phyloP scores from a whole-genome alignment of 2,329 filamentous ascomycete species.

The Aspergillus udagawae region DNA sequence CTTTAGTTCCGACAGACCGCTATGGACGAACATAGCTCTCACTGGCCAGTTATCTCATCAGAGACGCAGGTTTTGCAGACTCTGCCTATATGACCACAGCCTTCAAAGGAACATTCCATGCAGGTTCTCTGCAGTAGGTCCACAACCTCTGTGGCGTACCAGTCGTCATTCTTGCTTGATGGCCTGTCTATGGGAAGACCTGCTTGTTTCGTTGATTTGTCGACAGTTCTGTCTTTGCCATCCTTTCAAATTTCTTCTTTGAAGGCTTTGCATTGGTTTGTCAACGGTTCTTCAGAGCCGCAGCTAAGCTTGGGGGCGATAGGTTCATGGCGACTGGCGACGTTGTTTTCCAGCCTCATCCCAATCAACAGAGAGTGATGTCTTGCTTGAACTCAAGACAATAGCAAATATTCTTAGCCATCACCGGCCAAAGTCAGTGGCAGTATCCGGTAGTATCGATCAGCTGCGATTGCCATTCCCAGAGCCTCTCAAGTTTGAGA shows the following conservation, averaged over 20 bases:
- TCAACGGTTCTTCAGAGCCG: not conserved
- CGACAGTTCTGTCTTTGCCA: not conserved
- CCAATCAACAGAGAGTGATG: too few relatives aligned
- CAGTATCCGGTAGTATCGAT: not conserved
- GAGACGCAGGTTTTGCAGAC: constrained; percentile 6
- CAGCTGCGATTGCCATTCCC: not conserved
- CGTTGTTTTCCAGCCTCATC: not conserved
- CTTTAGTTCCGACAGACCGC: constrained; percentile 12
- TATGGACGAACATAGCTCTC: constrained; percentile 6
- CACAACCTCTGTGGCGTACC: constrained; percentile 17
- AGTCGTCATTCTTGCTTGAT: constrained; percentile 2
- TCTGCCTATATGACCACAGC: constrained; percentile 2
- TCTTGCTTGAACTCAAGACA: not conserved
- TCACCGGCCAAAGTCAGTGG: not conserved
- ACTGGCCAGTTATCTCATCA: not conserved
- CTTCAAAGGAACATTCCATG: constrained; percentile 29
- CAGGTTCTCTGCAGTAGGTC: constrained; percentile 29
- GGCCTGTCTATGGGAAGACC: not conserved
- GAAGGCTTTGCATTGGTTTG: not conserved
- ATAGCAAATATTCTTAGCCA: not conserved
- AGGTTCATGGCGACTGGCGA: not conserved
- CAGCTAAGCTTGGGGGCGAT: not conserved
- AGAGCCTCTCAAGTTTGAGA: not conserved
- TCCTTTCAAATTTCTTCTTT: not conserved
- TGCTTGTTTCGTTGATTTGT: not conserved